phyloP scores from a whole-genome alignment of 768 basidiomycete species.

The Filobasidium wieringae region DNA sequence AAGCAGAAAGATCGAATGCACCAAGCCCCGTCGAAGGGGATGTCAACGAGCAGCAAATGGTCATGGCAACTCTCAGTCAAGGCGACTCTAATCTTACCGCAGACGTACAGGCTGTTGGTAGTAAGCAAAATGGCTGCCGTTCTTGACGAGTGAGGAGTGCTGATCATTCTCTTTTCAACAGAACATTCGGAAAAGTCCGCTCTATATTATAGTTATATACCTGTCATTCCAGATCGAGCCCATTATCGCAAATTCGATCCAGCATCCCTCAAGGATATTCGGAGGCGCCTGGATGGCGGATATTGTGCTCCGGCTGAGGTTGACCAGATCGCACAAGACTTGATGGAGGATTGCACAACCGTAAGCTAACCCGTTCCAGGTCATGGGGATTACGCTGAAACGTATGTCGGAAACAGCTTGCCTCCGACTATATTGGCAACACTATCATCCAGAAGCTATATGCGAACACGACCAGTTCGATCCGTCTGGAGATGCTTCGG shows the following conservation, averaged over 20 bases:
- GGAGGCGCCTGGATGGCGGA: conserved; percentile 86
- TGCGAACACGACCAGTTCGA: conserved; percentile 65
- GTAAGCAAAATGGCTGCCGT: conserved; percentile 44
- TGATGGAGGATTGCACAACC: conserved; percentile 89
- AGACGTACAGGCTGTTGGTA: conserved; percentile 73
- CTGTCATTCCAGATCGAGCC: conserved; percentile 69
- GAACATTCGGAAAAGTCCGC: conserved; percentile 69
- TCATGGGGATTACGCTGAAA: background rate
- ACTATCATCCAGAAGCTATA: conserved; percentile 97
- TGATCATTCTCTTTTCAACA: background rate
- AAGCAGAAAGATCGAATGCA: conserved; percentile 32
- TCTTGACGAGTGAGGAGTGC: background rate
- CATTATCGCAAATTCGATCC: conserved; percentile 87
- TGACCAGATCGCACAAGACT: conserved; percentile 76
- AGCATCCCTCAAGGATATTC: conserved; percentile 79
- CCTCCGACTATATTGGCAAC: conserved; percentile 71
- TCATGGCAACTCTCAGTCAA: conserved; percentile 79
- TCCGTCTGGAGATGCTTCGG: conserved; percentile 83
- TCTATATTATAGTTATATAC: conserved; percentile 94
- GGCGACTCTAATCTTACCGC: conserved; percentile 51
- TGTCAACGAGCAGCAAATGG: conserved; percentile 84
- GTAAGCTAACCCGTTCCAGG: conserved; percentile 14
- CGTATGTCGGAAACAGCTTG: conserved; percentile 3
- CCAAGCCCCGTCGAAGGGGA: conserved; percentile 49
- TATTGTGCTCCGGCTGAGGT: conserved; percentile 73